Base-by-base conservation (phyloP, 345 rosid genomes). In the Salix exigua region DNA sequence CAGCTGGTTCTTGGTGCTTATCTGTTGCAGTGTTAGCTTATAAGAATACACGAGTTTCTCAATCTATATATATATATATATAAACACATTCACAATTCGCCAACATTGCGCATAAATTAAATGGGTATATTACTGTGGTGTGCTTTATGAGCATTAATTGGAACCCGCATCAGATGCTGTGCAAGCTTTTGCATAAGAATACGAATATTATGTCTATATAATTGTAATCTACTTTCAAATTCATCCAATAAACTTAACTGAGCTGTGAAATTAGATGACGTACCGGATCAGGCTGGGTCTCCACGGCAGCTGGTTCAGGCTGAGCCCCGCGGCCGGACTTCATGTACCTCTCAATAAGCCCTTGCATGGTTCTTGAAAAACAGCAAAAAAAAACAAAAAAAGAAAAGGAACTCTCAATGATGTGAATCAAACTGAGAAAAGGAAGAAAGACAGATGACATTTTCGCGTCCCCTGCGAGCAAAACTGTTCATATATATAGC, bases 301-400 rank as follows among this genome's bases (percentile, higher is more conserved):
- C 83, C 26, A 64, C 37, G 71, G 66, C 75, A 28, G 51, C 33
- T 4, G 62, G 63, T 35, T 62, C 84, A 7, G 70, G 28, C 73
- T 74, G 86, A 80, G 80, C 75, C 67, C 84, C 87, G 50, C 81
- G 80, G 18, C 82, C 88, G 67, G 83, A 74, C 37, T 71, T 81
- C 73, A 28, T 66, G 81, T 85, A 85, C 84, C 61, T 80, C 78
- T 85, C 84, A 4, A 85, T 82, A 46, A 85, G 82, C 82, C 82
- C 86, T 73, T 73, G 75, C 88, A 85, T 83, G 66, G 58, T 82
- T 73, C 88, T 84, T 48, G 16, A 55, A 31, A 61, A 68, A 7
- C 26, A 35, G 30, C 37, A 35, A 35, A 35, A 35, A 0, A 40
- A 23, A 3, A 77, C 6, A n/a, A n/a, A n/a, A n/a, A n/a, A n/a